Base-by-base conservation (phyloP, 306 rosid species). In the Echinosophora koreensis region DNA sequence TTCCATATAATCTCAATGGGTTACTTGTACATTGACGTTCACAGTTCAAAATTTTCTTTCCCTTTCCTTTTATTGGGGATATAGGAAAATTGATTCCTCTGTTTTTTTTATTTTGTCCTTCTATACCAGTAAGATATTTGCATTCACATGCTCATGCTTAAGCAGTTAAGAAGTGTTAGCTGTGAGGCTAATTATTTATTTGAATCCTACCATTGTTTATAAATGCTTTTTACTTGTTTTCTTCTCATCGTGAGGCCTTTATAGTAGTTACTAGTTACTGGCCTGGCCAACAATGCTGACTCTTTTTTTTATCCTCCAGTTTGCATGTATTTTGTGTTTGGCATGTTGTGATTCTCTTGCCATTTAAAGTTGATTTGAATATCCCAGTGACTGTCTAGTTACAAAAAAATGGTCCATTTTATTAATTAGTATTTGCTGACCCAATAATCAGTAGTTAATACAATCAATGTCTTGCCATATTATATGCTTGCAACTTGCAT, bases 301-400 rank as follows among this genome's bases (percentile, higher is more conserved):
- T 16, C 8, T 49, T 2, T 3, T 2, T 3, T 37, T 39, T 41
- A 42, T 10, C 50, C 11, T 44, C 34, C 37, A 3, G 38, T 58
- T 30, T 38, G 16, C 62, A 11, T 15, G 44, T 61, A 41, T 56
- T 57, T 28, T 77, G 8, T 39, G 6, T 14, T 37, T 13, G 30
- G 13, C 66, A 38, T 52, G 80, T 54, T 63, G 5, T 39, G 55
- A 66, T 76, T 10, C 32, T 41, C 17, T 42, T 14, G 55, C 14
- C 8, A 37, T 76, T 63, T 66, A 66, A 66, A 54, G 54, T 66
- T 55, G 37, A 56, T 42, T 17, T 28, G 50, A 55, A 56, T 66
- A 15, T 56, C 60, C 8, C n/a, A 12, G 42, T 6, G 62, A 51
- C 8, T 28, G 44, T 52, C 16, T 76, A 63, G 50, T 35, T 50